These are phyloP conservation scores for Fonsecaea multimorphosa DNA, from an alignment of 2,329 filamentous ascomycete genomes.

Conservation along the genomic window DNA sequence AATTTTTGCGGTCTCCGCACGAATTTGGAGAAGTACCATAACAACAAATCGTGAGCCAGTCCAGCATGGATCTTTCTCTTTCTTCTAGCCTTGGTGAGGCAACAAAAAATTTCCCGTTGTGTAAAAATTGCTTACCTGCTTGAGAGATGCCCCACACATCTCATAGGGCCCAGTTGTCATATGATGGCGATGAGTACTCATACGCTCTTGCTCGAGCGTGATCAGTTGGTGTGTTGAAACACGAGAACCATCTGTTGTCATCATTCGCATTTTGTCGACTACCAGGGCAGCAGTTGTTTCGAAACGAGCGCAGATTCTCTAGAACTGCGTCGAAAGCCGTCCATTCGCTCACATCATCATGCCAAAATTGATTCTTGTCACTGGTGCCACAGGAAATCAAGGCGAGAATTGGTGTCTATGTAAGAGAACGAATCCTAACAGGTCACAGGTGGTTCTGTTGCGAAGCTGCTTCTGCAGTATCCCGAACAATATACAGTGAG, in stretches of 20 bases:
- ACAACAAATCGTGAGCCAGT: neutral
- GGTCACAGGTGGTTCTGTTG: conserved; percentile 40
- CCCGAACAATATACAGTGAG: conserved; percentile 37
- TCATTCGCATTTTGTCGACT: neutral
- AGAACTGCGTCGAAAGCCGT: neutral
- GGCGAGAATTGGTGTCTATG: neutral
- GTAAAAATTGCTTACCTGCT: neutral
- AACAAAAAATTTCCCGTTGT: neutral
- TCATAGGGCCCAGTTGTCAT: neutral
- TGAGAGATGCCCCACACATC: neutral
- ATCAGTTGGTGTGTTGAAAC: neutral
- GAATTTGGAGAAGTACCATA: neutral
- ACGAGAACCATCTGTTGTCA: neutral
- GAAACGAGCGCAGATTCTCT: neutral
- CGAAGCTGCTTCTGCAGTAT: conserved; percentile 39
- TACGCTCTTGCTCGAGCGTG: neutral
- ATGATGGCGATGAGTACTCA: neutral
- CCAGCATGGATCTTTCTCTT: neutral
- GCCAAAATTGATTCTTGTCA: conserved; percentile 8
- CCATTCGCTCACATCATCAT: neutral
- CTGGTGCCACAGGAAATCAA: conserved; percentile 11
- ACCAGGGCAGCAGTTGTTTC: neutral
- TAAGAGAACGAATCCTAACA: neutral
- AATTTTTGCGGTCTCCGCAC: neutral
- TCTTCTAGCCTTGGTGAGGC: too few relatives aligned